Evolutionary conservation across 371 early-diverging fungal species (phyloP).

Genomic region (Mycotypha africana): DNA sequence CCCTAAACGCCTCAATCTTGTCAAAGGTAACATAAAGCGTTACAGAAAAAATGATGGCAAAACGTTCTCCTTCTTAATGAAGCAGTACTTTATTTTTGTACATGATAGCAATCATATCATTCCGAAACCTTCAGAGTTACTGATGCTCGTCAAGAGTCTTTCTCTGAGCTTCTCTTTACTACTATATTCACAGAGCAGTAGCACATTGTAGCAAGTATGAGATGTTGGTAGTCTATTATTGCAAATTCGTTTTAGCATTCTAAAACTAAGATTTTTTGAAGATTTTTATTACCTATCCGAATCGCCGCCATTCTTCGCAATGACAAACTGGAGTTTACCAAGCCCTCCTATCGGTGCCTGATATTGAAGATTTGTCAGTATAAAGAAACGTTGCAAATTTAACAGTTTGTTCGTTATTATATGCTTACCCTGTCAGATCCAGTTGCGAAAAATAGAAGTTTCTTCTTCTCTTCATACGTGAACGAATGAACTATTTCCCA

Average conservation of each 20-base stretch:
- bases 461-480: slow-evolving; percentile 80
- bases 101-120: slow-evolving; percentile 30
- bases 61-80: too few relatives aligned
- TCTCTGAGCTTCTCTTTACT: slow-evolving; percentile 72
- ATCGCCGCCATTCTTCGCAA: slow-evolving; percentile 97
- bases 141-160: slow-evolving; percentile 76
- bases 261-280: too few relatives aligned
- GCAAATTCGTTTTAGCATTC: too few relatives aligned
- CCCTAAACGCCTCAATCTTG: too few relatives aligned
- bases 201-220: slow-evolving; percentile 86
- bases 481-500: slow-evolving; percentile 93
- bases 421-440: slow-evolving; percentile 86
- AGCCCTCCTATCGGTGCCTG: slow-evolving; percentile 93
- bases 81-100: background rate
- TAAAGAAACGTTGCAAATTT: too few relatives aligned
- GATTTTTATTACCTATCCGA: slow-evolving; percentile 53
- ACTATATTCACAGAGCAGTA: slow-evolving; percentile 90
- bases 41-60: too few relatives aligned
- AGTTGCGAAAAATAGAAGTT: slow-evolving; percentile 94
- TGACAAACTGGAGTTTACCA: slow-evolving; percentile 87
- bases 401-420: too few relatives aligned
- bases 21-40: too few relatives aligned
- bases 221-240: slow-evolving; percentile 64
- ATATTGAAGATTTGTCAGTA: too few relatives aligned
- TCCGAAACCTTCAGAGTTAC: slow-evolving; percentile 87